Percentiles rank a stretch among this genome's conserved stretches.
Conservation (phyloP, 495 filamentous ascomycete species). For the Lophiotrema nucula region DNA sequence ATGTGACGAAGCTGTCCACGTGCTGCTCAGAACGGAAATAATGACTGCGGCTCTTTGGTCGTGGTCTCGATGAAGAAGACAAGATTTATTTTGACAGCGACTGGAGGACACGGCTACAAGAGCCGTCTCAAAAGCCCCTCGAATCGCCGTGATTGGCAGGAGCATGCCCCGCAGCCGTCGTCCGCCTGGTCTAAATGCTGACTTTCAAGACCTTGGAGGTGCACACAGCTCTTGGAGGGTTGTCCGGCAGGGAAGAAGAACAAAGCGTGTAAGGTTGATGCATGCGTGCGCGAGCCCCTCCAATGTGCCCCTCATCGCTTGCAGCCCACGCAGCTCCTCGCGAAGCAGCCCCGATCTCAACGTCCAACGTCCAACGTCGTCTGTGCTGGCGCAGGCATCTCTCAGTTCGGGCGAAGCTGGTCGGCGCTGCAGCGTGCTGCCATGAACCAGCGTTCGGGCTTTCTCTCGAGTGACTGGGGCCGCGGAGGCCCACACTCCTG, state of each 20-base stretch:
- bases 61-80: not conserved
- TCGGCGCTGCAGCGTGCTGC: slow-evolving; percentile 6
- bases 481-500: slow-evolving; percentile 8
- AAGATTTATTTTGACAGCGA: slow-evolving; percentile 13
- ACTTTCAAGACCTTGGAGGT: slow-evolving; percentile 4
- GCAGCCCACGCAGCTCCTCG: not conserved
- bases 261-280: not conserved
- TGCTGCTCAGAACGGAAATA: slow-evolving; percentile 1
- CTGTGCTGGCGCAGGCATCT: no score
- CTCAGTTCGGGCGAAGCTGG: slow-evolving; percentile 18
- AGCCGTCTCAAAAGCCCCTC: not conserved
- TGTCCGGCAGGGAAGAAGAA: slow-evolving; percentile 3
- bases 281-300: not conserved
- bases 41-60: slow-evolving; percentile 22
- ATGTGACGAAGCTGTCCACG: slow-evolving; percentile 4
- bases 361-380: slow-evolving; percentile 3
- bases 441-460: slow-evolving; percentile 24
- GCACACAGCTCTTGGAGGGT: slow-evolving; percentile 12
- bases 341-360: not conserved
- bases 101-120: slow-evolving; percentile 10
- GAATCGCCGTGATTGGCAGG: slow-evolving; percentile 12
- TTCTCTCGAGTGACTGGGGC: not conserved
- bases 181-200: slow-evolving; percentile 30
- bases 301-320: slow-evolving; percentile 1
- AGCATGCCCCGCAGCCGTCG: slow-evolving; percentile 6